These are phyloP conservation scores for Primulina huaijiensis DNA, from an alignment of 257 asterid genomes.

Conservation along the genomic window DNA sequence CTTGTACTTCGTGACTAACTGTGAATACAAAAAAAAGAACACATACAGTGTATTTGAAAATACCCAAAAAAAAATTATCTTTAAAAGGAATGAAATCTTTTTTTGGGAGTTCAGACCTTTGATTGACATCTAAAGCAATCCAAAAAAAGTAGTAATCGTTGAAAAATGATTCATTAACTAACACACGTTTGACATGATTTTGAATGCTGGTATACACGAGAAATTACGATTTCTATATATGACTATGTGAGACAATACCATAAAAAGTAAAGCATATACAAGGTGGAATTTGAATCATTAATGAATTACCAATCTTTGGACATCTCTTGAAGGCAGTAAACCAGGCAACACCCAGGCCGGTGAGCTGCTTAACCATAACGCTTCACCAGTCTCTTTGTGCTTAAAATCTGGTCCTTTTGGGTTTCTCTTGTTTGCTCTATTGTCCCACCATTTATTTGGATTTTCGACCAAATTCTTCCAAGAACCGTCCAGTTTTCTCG, in stretches of 20 bases:
- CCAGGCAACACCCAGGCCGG: background rate
- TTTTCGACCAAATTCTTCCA: slow-evolving; percentile 67
- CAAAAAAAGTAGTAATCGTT: background rate
- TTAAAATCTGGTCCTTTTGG: slow-evolving; percentile 25
- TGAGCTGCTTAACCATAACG: background rate
- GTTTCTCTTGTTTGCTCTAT: slow-evolving; percentile 41
- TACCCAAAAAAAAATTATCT: background rate
- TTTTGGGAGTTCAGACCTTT: background rate
- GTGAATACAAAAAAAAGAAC: background rate
- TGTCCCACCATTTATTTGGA: slow-evolving; percentile 68
- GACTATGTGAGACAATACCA: too few species aligned
- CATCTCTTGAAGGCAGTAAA: background rate
- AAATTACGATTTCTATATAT: too few species aligned
- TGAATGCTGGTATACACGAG: background rate
- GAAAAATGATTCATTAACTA: background rate
- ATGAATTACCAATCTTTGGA: background rate
- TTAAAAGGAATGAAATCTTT: background rate
- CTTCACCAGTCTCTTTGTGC: too few species aligned
- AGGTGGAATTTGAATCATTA: background rate
- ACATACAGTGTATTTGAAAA: background rate
- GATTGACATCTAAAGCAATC: background rate
- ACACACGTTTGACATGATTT: background rate
- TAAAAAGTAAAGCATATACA: background rate
- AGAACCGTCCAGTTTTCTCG: slow-evolving; percentile 24
- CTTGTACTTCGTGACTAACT: background rate